Percentiles rank a stretch among this genome's conserved stretches.
Conservation (phyloP, 441 rosid genomes). For the Raphanus hybrid region DNA sequence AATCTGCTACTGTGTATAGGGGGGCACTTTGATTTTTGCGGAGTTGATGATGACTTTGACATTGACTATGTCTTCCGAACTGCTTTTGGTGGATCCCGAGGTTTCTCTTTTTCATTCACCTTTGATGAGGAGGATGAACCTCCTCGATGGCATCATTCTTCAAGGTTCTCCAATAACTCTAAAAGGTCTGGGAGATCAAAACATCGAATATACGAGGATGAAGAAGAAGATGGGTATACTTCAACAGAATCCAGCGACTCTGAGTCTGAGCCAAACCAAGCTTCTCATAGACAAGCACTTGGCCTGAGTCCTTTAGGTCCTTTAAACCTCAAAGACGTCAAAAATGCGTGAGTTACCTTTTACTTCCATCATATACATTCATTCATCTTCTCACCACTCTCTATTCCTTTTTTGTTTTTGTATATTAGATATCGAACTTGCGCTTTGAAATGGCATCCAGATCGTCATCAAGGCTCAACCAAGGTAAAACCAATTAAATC, state of each 20-base stretch:
- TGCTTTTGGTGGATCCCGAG: conserved; percentile 62
- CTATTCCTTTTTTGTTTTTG: background rate
- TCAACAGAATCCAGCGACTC: conserved; percentile 45
- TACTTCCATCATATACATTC: conserved; percentile 32
- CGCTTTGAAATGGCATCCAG: conserved; percentile 97
- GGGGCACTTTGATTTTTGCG: conserved; percentile 67
- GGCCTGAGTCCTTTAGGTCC: conserved; percentile 81
- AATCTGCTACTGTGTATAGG: conserved; percentile 33
- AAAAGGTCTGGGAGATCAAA: conserved; percentile 51
- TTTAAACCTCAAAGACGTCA: conserved; percentile 73
- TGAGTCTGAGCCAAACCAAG: conserved; percentile 50
- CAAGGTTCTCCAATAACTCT: conserved; percentile 47
- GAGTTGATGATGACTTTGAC: conserved; percentile 57
- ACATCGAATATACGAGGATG: conserved; percentile 36
- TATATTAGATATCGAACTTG: conserved; percentile 72
- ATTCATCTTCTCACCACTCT: conserved; percentile 55
- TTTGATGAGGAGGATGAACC: conserved; percentile 53
- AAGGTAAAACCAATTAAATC: conserved; percentile 55
- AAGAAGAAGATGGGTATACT: conserved; percentile 55
- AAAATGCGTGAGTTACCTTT: conserved; percentile 67
- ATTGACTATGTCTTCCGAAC: conserved; percentile 63
- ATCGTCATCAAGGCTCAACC: conserved; percentile 90
- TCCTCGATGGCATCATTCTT: conserved; percentile 49
- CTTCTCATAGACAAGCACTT: conserved; percentile 77
- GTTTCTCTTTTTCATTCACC: conserved; percentile 69